phyloP scores from a whole-genome alignment of 495 filamentous ascomycete species.

The Penicillium paxilli region DNA sequence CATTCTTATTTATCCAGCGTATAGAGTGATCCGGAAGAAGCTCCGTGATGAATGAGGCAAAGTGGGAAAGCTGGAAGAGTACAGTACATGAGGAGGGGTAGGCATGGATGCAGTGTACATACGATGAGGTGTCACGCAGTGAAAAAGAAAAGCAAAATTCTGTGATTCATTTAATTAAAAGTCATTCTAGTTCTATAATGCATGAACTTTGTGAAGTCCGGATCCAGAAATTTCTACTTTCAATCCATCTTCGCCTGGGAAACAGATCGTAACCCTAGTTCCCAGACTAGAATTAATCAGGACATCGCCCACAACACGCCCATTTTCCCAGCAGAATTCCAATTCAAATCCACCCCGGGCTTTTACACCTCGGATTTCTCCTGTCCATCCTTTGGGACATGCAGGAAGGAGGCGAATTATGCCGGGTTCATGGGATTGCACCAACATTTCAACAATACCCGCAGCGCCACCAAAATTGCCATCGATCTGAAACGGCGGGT shows the following conservation, averaged over 20 bases:
- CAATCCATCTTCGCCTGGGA: slow-evolving; percentile 19
- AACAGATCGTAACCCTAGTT: slow-evolving; percentile 15
- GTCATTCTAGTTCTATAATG: background rate
- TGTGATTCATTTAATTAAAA: no score
- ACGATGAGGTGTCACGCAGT: no score
- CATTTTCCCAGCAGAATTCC: slow-evolving; percentile 35
- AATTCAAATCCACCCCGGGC: slow-evolving; percentile 45
- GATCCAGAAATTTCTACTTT: slow-evolving; percentile 9
- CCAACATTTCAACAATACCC: slow-evolving; percentile 50
- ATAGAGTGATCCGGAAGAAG: background rate
- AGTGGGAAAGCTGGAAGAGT: background rate
- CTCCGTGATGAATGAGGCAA: slow-evolving; percentile 17
- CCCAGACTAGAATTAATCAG: slow-evolving; percentile 16
- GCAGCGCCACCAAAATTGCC: slow-evolving; percentile 53
- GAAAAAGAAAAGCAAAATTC: background rate
- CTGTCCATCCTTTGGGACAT: slow-evolving; percentile 39
- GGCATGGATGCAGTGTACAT: no score
- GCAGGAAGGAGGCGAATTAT: slow-evolving; percentile 45
- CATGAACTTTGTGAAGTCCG: slow-evolving; percentile 6
- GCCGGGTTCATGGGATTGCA: slow-evolving; percentile 49
- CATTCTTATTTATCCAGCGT: slow-evolving; percentile 9
- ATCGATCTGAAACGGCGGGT: slow-evolving; percentile 52
- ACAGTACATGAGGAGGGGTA: background rate
- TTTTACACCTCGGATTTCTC: slow-evolving; percentile 35
- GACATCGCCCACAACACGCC: slow-evolving; percentile 17